Conservation (phyloP, 2,329 filamentous ascomycete species). For the Periglandula ipomoeae region DNA sequence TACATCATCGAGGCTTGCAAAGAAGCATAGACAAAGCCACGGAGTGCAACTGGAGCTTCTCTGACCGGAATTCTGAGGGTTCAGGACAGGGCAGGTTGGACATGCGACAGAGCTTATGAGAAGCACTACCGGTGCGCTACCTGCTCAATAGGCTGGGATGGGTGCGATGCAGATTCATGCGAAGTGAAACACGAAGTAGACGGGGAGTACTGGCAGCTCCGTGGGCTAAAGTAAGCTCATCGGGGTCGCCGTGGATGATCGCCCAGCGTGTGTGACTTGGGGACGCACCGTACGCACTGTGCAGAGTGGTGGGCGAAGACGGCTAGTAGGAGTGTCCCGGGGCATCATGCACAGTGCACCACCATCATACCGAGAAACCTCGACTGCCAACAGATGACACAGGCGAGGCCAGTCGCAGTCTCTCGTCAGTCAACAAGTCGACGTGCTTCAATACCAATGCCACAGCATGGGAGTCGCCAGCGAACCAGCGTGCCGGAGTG, state of each 20-base stretch:
- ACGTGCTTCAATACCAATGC: too few relatives aligned
- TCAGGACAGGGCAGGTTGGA: background rate
- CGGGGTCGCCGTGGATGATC: slow-evolving; percentile 1
- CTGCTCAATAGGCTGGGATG: background rate
- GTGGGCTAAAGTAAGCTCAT: background rate
- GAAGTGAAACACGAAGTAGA: background rate
- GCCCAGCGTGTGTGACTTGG: background rate
- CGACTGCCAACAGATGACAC: too few relatives aligned
- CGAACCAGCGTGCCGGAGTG: background rate
- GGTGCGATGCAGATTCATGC: background rate
- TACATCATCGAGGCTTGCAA: background rate
- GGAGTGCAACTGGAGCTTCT: background rate
- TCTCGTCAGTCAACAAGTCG: too few relatives aligned
- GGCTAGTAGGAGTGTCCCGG: background rate
- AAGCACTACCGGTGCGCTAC: background rate
- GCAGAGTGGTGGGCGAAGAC: background rate
- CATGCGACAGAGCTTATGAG: background rate
- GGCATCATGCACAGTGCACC: background rate
- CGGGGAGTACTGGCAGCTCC: background rate
- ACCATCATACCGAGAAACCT: too few relatives aligned
- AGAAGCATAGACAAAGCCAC: background rate
- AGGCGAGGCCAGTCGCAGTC: too few relatives aligned
- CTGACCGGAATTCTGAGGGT: background rate
- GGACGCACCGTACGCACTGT: background rate
- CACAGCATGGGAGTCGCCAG: background rate